phyloP scores from a whole-genome alignment of 352 stramenopile species.

The Globisporangium carolinianum region DNA sequence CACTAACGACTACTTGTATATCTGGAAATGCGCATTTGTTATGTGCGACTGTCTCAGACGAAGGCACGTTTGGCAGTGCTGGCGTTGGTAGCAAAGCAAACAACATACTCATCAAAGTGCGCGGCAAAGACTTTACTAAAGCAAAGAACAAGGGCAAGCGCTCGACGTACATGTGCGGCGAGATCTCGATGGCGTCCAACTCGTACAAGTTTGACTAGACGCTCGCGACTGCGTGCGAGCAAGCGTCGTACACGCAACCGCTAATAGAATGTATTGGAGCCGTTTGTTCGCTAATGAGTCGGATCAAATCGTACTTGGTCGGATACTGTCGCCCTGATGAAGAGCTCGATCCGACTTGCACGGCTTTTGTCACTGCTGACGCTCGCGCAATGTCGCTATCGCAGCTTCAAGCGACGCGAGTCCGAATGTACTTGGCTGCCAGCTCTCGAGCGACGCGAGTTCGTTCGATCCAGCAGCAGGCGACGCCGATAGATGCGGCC shows the following conservation, averaged over 20 bases:
- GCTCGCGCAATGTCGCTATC: too few relatives aligned
- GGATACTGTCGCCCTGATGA: background rate
- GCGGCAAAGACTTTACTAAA: conserved; percentile 99
- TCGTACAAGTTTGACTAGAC: conserved; percentile 89
- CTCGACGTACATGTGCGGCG: conserved; percentile 92
- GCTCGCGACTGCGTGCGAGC: too few relatives aligned
- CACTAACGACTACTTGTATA: background rate
- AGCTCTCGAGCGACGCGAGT: conserved; percentile 30
- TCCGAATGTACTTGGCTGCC: conserved; percentile 32
- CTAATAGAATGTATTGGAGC: conserved; percentile 17
- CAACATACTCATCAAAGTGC: conserved; percentile 95
- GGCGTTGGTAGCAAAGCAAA: conserved; percentile 97
- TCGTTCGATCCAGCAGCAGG: conserved; percentile 4
- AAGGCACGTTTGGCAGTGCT: conserved; percentile 92
- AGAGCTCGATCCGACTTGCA: too few relatives aligned
- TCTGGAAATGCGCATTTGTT: too few relatives aligned
- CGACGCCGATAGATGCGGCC: conserved; percentile 21
- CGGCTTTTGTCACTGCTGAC: conserved; percentile 7
- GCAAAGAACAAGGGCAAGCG: conserved; percentile 99
- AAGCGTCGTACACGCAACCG: background rate
- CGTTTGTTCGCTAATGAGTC: background rate
- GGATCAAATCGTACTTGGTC: background rate
- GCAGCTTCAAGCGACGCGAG: conserved; percentile 25
- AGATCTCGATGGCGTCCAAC: conserved; percentile 91
- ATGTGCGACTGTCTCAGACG: conserved; percentile 38